Base-by-base conservation (phyloP, 345 rosid species). In the Salix purpurea region DNA sequence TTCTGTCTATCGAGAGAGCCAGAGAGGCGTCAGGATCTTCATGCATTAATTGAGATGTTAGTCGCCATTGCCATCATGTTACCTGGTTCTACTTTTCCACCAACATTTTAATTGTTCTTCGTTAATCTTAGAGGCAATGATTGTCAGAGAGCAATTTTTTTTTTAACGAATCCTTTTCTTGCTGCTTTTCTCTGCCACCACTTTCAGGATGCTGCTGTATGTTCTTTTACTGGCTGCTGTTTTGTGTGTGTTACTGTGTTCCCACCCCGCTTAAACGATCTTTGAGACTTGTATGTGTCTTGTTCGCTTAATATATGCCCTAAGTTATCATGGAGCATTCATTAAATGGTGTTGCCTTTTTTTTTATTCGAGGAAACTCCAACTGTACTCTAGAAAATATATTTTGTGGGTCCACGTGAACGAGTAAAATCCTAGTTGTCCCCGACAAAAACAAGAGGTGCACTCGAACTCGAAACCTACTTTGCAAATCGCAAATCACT, bases 381-480 rank as follows among this genome's bases (percentile, higher is more conserved):
- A 4, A n/a, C n/a, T n/a, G n/a, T n/a, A 34, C 36, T 34, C 36
- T 0, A 5, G 36, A 34, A 34, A 34, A 0, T 1, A 4, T 4
- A 4, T 0, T 34, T 34, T 34, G 5, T 34, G 36, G 36, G 36
- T 34, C 36, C 0, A 34, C 1, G 6, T 34, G 36, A 34, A 4
- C 5, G 36, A 34, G 1, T 34, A 34, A 34, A 34, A 34, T 0
- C 36, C 36, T 4, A 6, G 0, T 0, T 34, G 36, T 34, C 1
- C 36, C 5, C 4, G 5, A 34, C 1, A 4, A 4, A 0, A 4
- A 34, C 36, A 34, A 4, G 0, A 4, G 36, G 0, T 34, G 36
- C 36, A 34, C 36, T 34, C 5, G 36, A 34, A 34, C 36, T 34
- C 36, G 36, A 4, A 4, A 34, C 5, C 5, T 0, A 6, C 6